These are phyloP conservation scores for Persicaria maculosa DNA, from an alignment of 148 eudicot species.

Conservation along the genomic window DNA sequence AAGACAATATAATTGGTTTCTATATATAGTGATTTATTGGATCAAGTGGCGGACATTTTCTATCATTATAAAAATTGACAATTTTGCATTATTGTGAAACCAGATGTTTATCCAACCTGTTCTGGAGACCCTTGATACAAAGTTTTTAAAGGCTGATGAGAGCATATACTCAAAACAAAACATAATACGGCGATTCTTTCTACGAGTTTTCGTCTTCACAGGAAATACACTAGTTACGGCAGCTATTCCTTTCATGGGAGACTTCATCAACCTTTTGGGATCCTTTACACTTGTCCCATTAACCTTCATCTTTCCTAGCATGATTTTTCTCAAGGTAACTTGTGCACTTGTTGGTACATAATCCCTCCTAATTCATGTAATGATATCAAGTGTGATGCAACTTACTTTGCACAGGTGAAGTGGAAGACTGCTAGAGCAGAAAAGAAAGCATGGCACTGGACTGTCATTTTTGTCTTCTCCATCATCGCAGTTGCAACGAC, in stretches of 20 bases:
- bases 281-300: constrained; percentile 40
- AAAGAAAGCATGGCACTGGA: constrained; percentile 53
- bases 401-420: constrained; percentile 33
- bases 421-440: constrained; percentile 28
- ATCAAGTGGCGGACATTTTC: background rate
- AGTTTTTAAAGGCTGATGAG: constrained; percentile 33
- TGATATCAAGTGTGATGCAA: background rate
- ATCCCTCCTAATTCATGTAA: background rate
- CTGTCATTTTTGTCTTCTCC: constrained; percentile 30
- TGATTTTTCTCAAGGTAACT: constrained; percentile 54
- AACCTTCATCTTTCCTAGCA: constrained; percentile 56
- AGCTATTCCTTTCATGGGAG: constrained; percentile 66
- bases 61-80: background rate
- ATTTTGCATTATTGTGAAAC: background rate
- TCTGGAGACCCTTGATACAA: constrained; percentile 54
- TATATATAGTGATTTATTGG: background rate
- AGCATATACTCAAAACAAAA: constrained; percentile 40
- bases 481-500: constrained; percentile 42
- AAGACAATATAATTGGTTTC: too few relatives aligned
- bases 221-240: constrained; percentile 45
- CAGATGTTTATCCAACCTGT: constrained; percentile 54
- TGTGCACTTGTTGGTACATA: background rate
- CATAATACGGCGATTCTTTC: constrained; percentile 31
- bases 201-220: constrained; percentile 36
- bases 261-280: constrained; percentile 48